A percentile compares a stretch with the other conserved stretches of the same genome.
Conservation (phyloP, 768 basidiomycete genomes). For the Rhizopogon vesiculosus region DNA sequence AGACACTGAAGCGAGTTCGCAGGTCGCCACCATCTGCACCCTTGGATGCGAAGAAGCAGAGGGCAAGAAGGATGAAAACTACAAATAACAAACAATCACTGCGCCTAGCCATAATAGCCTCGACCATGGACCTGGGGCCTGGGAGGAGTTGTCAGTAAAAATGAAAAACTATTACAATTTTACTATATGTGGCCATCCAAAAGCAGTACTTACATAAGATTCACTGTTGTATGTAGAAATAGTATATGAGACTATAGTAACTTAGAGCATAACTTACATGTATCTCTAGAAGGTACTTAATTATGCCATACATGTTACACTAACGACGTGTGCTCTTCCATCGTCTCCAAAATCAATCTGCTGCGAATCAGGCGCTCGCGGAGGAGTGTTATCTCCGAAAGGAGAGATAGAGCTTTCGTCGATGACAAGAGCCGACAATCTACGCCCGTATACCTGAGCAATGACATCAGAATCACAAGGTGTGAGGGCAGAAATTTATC, state of each 20-base stretch:
- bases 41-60: slow-evolving; percentile 37
- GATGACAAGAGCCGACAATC: slow-evolving; percentile 67
- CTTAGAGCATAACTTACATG: no score
- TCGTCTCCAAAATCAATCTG: slow-evolving; percentile 55
- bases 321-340: slow-evolving; percentile 44
- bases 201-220: no score
- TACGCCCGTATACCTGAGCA: slow-evolving; percentile 50
- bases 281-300: background rate
- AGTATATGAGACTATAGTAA: no score
- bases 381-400: slow-evolving; percentile 11
- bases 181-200: no score
- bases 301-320: slow-evolving; percentile 38
- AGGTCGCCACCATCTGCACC: slow-evolving; percentile 11
- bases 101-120: background rate
- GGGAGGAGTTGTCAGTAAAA: no score
- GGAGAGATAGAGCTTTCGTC: slow-evolving; percentile 19
- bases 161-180: no score
- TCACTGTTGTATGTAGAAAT: no score
- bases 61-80: slow-evolving; percentile 36
- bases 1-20: background rate
- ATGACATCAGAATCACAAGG: slow-evolving; percentile 2
- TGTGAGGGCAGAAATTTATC: background rate
- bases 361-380: slow-evolving; percentile 15
- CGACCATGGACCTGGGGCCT: no score
- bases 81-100: slow-evolving; percentile 17